Conservation (phyloP, 1,284 basidiomycete species). For the Coniophora puteana region DNA sequence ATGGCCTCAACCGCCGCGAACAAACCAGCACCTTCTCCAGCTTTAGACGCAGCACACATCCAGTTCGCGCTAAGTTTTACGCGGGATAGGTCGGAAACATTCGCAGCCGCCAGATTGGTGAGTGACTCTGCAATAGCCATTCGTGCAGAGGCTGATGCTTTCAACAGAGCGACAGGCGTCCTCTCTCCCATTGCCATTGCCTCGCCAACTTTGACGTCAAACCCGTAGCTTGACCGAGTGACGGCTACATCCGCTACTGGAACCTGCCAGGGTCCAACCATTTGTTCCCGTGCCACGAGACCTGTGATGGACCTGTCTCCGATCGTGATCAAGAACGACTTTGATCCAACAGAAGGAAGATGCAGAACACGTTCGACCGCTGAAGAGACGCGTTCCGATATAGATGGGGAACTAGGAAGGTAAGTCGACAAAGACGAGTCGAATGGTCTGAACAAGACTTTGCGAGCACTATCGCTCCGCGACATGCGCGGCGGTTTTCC, state of each 20-base stretch:
- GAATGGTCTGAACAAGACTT: slow-evolving; percentile 55
- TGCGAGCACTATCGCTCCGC: slow-evolving; percentile 62
- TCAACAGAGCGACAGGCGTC: slow-evolving; percentile 88
- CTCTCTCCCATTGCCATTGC: slow-evolving; percentile 99
- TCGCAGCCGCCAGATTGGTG: slow-evolving; percentile 87
- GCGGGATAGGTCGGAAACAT: slow-evolving; percentile 64
- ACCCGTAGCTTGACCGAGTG: slow-evolving; percentile 92
- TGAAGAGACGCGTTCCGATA: slow-evolving; percentile 45
- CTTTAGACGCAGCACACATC: slow-evolving; percentile 96
- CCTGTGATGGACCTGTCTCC: slow-evolving; percentile 95
- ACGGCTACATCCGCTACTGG: slow-evolving; percentile 98
- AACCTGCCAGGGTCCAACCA: slow-evolving; percentile 99
- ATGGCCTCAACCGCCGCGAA: slow-evolving; percentile 94
- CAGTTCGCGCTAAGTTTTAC: slow-evolving; percentile 98
- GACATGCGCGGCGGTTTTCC: slow-evolving; percentile 96
- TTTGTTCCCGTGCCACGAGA: slow-evolving; percentile 94
- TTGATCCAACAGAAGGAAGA: slow-evolving; percentile 91
- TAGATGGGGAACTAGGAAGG: slow-evolving; percentile 40
- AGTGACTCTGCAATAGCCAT: slow-evolving; percentile 97
- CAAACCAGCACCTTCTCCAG: slow-evolving; percentile 86
- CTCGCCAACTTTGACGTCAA: slow-evolving; percentile 81
- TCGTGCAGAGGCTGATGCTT: slow-evolving; percentile 85
- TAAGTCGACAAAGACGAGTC: slow-evolving; percentile 72
- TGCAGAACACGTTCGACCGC: slow-evolving; percentile 84
- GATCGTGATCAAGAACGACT: slow-evolving; percentile 98